phyloP scores from a whole-genome alignment of 768 basidiomycete species.

The Lentinula guzmanii region DNA sequence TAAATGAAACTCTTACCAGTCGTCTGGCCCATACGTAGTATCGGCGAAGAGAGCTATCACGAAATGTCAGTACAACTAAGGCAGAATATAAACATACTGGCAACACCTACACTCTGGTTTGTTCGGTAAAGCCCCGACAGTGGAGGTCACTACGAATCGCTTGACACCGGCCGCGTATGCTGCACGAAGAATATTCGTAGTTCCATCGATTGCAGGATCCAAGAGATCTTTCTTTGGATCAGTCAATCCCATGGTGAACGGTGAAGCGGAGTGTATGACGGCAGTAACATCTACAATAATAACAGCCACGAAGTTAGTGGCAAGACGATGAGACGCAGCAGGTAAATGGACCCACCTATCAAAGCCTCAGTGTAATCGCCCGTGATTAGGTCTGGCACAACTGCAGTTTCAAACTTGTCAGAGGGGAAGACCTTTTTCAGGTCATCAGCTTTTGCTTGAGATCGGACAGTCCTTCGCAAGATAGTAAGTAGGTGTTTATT shows the following conservation, averaged over 20 bases:
- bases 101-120: background rate
- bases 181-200: slow-evolving; percentile 15
- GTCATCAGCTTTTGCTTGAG: slow-evolving; percentile 1
- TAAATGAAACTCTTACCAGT: slow-evolving; percentile 3
- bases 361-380: slow-evolving; percentile 33
- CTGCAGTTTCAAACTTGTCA: slow-evolving; percentile 7
- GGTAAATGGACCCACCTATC: slow-evolving; percentile 23
- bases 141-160: slow-evolving; percentile 16
- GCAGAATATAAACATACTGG: background rate
- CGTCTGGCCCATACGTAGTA: background rate
- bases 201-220: slow-evolving; percentile 18
- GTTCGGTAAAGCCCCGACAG: slow-evolving; percentile 9
- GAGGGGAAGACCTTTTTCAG: slow-evolving; percentile 6
- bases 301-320: background rate
- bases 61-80: too few relatives aligned
- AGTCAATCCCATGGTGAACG: slow-evolving; percentile 5
- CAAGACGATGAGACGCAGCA: background rate
- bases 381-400: slow-evolving; percentile 6
- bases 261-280: slow-evolving; percentile 9
- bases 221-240: slow-evolving; percentile 15
- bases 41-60: background rate
- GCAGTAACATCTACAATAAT: background rate
- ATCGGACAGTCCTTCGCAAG: slow-evolving; percentile 6
- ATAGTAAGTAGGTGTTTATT: background rate
- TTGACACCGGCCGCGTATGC: slow-evolving; percentile 15